Base-by-base conservation (phyloP, 2,329 filamentous ascomycete genomes). In the Pyrenophora teres region DNA sequence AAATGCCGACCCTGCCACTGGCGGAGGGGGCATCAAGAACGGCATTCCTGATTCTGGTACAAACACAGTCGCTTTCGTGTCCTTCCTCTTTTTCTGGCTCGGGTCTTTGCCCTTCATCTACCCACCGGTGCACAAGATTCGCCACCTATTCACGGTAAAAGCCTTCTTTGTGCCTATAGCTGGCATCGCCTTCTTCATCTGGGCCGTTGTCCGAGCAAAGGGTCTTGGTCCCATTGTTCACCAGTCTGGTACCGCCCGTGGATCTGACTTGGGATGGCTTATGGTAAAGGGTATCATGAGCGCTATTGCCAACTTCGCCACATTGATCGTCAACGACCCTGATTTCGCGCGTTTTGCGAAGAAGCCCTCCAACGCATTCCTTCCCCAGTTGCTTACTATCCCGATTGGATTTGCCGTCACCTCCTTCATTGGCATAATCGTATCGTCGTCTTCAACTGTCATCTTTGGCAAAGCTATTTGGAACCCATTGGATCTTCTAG, bases 61-160 rank as follows among this genome's bases (percentile, higher is more conserved):
- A 1, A 86, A 81, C 16, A 95, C 90, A 0, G 83, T 85, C 35
- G 83, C 88, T 60, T 96, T 89, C 64, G 82, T 87, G 38, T 89
- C 88, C 10, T 96, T 96, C 76, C 88, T 96, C 77, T 77, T 96
- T 50, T 96, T 96, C 74, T 96, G 90, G 90, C 70, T 90, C 2
- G 78, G 82, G 57, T 92, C 88, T 1, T 79, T 96, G 1, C 91
- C 92, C 0, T 90, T 90, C 16, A 87, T 96, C 54, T 96, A 89
- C 87, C 92, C 94, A 62, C 91, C 90, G 0, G 90, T 96, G 1
- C 89, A 96, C 74, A 85, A 93, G 76, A 87, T 96, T 65, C 86
- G 92, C 39, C 92, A 96, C 71, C 78, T 96, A 3, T 96, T 96
- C 76, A 96, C 92, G 0, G 88, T 90, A 68, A 97, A 97, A 77